A percentile compares a stretch with the other conserved stretches of the same genome.
Evolutionary conservation across 2,329 filamentous ascomycete species (phyloP).

Genomic region (Ascochyta clinopodiicola): DNA sequence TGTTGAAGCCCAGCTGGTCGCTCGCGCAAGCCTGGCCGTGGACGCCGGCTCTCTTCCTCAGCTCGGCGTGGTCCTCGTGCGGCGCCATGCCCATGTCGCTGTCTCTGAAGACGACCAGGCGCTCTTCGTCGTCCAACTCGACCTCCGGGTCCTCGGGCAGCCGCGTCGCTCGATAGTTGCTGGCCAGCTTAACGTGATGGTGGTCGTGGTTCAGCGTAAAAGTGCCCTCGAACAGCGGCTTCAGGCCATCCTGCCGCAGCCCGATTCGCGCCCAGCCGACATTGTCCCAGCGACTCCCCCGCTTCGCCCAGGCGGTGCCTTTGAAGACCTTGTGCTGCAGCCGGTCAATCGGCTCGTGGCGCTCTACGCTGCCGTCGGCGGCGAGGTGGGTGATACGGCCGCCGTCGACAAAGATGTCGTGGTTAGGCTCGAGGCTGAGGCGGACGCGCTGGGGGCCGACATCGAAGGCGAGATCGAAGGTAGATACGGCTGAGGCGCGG

Average conservation of each 20-base stretch:
- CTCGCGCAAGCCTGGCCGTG: slow-evolving; percentile 66
- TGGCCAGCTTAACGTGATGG: slow-evolving; percentile 82
- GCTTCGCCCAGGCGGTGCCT: slow-evolving; percentile 75
- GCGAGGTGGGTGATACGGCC: slow-evolving; percentile 76
- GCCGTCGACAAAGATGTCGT: slow-evolving; percentile 82
- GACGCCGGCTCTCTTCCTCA: slow-evolving; percentile 63
- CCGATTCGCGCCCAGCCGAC: slow-evolving; percentile 88
- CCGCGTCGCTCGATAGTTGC: slow-evolving; percentile 75
- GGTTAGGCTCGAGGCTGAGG: slow-evolving; percentile 84
- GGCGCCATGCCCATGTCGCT: slow-evolving; percentile 70
- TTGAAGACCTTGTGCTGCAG: slow-evolving; percentile 82
- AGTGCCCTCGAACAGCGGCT: slow-evolving; percentile 87
- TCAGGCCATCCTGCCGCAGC: slow-evolving; percentile 74
- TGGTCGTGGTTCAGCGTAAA: slow-evolving; percentile 82
- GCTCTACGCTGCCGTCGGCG: slow-evolving; percentile 71
- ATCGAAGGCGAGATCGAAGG: slow-evolving; percentile 84
- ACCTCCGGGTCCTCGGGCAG: slow-evolving; percentile 72
- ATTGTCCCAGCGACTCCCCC: slow-evolving; percentile 80
- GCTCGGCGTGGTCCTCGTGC: slow-evolving; percentile 61
- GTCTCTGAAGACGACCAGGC: slow-evolving; percentile 91
- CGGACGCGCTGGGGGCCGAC: slow-evolving; percentile 73
- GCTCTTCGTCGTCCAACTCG: slow-evolving; percentile 66
- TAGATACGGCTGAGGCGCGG: slow-evolving; percentile 78
- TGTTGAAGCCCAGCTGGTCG: slow-evolving; percentile 81
- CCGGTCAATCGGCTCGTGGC: slow-evolving; percentile 73